Base-by-base conservation (phyloP, 2,329 filamentous ascomycete genomes). In the Microsporum canis region DNA sequence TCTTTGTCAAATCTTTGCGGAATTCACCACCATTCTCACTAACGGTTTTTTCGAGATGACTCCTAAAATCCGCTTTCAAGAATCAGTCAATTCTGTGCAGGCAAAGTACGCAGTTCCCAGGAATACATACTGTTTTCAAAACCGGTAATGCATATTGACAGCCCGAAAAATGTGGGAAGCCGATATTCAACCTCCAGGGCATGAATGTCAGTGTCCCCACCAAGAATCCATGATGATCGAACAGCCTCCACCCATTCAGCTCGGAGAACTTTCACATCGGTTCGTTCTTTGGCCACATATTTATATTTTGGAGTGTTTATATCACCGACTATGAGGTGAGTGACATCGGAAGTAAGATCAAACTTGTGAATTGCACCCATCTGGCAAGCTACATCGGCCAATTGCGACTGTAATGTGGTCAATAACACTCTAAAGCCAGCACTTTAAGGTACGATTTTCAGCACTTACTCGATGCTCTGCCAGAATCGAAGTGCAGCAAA, bases 321-420 rank as follows among this genome's bases (percentile, higher is more conserved):
- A 68, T 88, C 86, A 72, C 91, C 94, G 64, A 96, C 89, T 65
- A 99, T 83, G 55, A 99, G 84, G 77, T 99, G 94, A 3, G 94
- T 97, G 56, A 95, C 90, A 72, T 96, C 90, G 61, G 88, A 89
- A n/a, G 91, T 97, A 51, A 99, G 84, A 73, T 99, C 91, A 73
- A 91, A 88, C 68, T 88, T 91, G 79, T 95, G 88, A 63, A 82
- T 75, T 58, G 91, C 94, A 65, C 94, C 94, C 79, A 99, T 90
- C 71, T 96, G 84, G 65, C 79, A 75, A 17, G 88, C 88, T 60
- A 75, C 69, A 49, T 72, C 68, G 31, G 73, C 72, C 58, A 78
- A 66, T 60, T 75, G 71, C 41, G 72, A 73, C 76, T 79, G 38
- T 51, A 29, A 60, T 5, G 10, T 23, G 3, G 34, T 60, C 38